These are phyloP conservation scores for Hygrophorus russula DNA, from an alignment of 768 basidiomycete species.

Conservation along the genomic window DNA sequence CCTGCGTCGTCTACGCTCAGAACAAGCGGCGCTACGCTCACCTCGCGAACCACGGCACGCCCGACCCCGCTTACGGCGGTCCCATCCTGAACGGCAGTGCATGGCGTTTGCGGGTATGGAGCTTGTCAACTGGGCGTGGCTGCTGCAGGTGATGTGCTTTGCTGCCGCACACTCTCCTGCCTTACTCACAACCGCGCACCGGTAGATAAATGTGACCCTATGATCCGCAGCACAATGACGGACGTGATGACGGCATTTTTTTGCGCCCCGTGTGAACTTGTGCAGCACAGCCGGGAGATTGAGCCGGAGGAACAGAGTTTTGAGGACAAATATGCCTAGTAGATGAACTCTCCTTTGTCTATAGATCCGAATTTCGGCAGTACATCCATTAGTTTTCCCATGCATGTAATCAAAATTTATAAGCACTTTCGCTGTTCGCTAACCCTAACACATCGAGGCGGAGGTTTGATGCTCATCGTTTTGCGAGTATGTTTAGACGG, in stretches of 20 bases:
- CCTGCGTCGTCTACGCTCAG: conserved; percentile 26
- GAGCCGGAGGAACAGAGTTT: conserved; percentile 1
- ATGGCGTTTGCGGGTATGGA: background rate
- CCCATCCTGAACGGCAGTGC: conserved; percentile 3
- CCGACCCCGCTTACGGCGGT: conserved; percentile 26
- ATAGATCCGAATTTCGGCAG: no score
- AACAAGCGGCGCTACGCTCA: conserved; percentile 23
- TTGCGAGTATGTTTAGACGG: no score
- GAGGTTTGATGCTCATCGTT: no score
- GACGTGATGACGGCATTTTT: background rate
- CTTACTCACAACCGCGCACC: background rate
- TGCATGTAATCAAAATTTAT: no score
- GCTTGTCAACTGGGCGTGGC: background rate
- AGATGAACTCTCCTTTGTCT: no score
- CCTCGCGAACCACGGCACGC: conserved; percentile 17
- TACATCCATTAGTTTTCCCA: no score
- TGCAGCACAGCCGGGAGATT: conserved; percentile 4
- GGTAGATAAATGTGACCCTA: background rate
- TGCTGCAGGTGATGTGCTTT: background rate
- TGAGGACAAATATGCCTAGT: background rate
- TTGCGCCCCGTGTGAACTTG: conserved; percentile 1
- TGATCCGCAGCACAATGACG: conserved; percentile 1
- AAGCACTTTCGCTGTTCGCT: no score
- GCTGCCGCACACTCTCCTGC: background rate
- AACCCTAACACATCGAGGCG: no score